Base-by-base conservation (phyloP, 352 stramenopile species). In the Phytophthora foliorum region DNA sequence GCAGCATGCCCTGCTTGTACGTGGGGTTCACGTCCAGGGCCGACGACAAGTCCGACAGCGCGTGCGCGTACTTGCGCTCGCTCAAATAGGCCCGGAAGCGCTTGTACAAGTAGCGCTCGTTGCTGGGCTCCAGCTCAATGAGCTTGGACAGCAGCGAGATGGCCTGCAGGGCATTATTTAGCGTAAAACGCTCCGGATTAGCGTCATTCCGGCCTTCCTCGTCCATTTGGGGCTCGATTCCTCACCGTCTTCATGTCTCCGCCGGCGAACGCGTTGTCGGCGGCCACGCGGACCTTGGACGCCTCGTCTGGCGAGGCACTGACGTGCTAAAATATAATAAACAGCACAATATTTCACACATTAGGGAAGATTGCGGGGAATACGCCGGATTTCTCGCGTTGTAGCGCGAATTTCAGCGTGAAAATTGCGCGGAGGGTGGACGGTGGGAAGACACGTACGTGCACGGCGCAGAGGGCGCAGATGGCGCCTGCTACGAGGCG, bases 91-190 rank as follows among this genome's bases (percentile, higher is more conserved):
- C 87, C 39, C 87, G 87, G 54, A 89, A 94, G 24, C 87, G 78
- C 78, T 95, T 93, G 83, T 93, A 95, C 45, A 92, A 91, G 64
- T 93, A 90, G 62, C 86, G 84, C 62, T 95, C 87, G 65, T 93
- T 93, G 54, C 41, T 79, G 9, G 87, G 85, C 51, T 95, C 87
- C 24, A 93, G 54, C 60, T 93, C 83, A 51, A 95, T 93, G 29
- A 93, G 72, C 74, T 92, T 92, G 38, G 87, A 91, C 17, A 92
- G 74, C 38, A 95, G 75, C 58, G 82, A 82, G 54, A 93, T 92
- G 36, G 87, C 85, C 84, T 92, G 29, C 6, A 46, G 14, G 42
- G 39, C 21, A 56, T 13, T 9, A 24, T 13, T 13, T 22, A 22
- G 2, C 16, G 19, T 36, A 16, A 31, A 50, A 41, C 41, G 32